Base-by-base conservation (phyloP, 352 stramenopile genomes). In the Phytophthora syringae region DNA sequence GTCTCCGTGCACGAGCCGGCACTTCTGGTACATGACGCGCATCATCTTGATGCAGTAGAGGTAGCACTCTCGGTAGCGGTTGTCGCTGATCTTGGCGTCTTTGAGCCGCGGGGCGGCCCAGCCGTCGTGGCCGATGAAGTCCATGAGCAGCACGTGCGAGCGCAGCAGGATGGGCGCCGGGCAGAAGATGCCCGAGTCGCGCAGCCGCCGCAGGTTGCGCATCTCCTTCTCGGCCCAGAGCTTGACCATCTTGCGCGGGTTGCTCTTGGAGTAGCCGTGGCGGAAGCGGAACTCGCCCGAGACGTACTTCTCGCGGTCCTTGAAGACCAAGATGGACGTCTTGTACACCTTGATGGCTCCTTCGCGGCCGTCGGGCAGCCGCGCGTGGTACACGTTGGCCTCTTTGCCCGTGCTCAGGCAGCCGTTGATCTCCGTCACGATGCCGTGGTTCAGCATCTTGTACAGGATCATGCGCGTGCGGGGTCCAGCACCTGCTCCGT, bases 181-280 rank as follows among this genome's bases (percentile, higher is more conserved):
- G 47, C 85, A 98, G 18, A 81, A 83, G 51, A 99, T 97, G 32
- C 90, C 94, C 2, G 95, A 90, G 18, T 91, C 82, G 32, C 86
- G 77, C 22, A 99, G 88, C 0, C 98, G 86, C 18, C 93, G 90
- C 52, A 99, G 92, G 70, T 99, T 99, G 43, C 97, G 86, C 86
- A 99, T 98, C 82, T 99, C 98, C 77, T 99, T 99, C 79, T 99
- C 97, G 5, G 98, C 97, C 98, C 98, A 99, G 20, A 99, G 84
- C 74, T 99, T 99, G 62, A 99, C 97, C 98, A 99, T 99, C 80
- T 99, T 99, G 40, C 97, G 92, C 11, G 98, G 97, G 80, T 99
- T 99, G 55, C 79, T 88, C 75, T 93, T 92, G 56, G 92, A 98
- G 77, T 99, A 99, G 44, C 97, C 97, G 52, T 98, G 91, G 24